Conservation (phyloP, 768 basidiomycete genomes). For the Phlegmacium glaucopus region DNA sequence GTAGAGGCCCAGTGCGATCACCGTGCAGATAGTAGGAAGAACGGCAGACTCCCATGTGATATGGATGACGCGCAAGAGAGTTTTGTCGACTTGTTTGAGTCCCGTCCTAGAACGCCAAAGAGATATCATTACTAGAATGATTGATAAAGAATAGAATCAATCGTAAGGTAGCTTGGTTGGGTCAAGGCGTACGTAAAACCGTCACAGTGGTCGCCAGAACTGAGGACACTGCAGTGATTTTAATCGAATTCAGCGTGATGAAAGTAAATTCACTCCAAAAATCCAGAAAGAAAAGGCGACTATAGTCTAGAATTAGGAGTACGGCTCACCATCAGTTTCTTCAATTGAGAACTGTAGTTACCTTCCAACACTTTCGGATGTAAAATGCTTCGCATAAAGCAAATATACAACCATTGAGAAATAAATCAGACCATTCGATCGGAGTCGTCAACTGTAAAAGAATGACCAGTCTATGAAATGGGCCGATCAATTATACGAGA, state of each 20-base stretch:
- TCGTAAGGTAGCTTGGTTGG: neutral
- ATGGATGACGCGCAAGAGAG: slow-evolving; percentile 34
- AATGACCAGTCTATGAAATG: neutral
- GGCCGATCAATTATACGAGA: neutral
- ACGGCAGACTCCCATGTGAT: slow-evolving; percentile 37
- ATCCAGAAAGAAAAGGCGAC: slow-evolving; percentile 45
- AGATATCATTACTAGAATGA: slow-evolving; percentile 32
- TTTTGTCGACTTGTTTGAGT: slow-evolving; percentile 34
- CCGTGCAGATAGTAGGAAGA: slow-evolving; percentile 32
- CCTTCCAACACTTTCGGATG: slow-evolving; percentile 52
- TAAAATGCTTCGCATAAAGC: slow-evolving; percentile 46
- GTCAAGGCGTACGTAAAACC: slow-evolving; percentile 28
- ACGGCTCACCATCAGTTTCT: slow-evolving; percentile 25
- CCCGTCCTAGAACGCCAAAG: slow-evolving; percentile 39
- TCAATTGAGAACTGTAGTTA: too few species aligned
- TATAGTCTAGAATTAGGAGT: slow-evolving; percentile 31
- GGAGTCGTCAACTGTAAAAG: slow-evolving; percentile 30
- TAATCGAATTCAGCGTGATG: neutral
- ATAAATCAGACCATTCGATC: slow-evolving; percentile 43
- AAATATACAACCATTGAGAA: slow-evolving; percentile 46
- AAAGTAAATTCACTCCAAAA: slow-evolving; percentile 30
- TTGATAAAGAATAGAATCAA: neutral
- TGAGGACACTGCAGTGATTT: slow-evolving; percentile 8
- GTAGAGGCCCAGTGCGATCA: slow-evolving; percentile 32
- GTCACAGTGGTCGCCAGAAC: slow-evolving; percentile 40